phyloP scores from a whole-genome alignment of 768 basidiomycete genomes.

The Kwoniella newhampshirensis region DNA sequence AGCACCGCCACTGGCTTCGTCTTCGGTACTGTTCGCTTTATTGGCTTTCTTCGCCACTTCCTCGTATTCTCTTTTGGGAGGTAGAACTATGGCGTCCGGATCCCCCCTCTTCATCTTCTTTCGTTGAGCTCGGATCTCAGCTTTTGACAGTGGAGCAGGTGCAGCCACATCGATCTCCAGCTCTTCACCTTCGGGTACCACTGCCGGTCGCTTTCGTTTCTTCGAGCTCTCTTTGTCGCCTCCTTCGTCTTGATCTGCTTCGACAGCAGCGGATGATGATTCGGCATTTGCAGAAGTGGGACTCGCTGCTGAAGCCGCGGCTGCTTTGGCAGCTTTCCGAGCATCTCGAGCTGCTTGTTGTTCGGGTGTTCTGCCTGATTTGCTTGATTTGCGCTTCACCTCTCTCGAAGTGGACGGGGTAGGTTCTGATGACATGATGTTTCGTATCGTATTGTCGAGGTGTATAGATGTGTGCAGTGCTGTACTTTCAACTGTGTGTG shows the following conservation, averaged over 20 bases:
- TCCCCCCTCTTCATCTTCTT: conserved; percentile 40
- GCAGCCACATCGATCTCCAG: conserved; percentile 48
- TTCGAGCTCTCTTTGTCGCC: conserved; percentile 11
- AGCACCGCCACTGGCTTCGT: conserved; percentile 35
- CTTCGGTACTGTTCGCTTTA: conserved; percentile 9
- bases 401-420: conserved; percentile 4
- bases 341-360: conserved; percentile 34
- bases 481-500: not conserved
- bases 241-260: conserved; percentile 6
- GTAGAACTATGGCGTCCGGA: conserved; percentile 12
- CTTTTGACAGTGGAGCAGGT: conserved; percentile 49
- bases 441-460: not conserved
- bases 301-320: conserved; percentile 2
- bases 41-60: conserved; percentile 9
- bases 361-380: conserved; percentile 32
- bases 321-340: conserved; percentile 32
- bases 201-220: conserved; percentile 14
- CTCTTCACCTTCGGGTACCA: conserved; percentile 25
- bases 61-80: conserved; percentile 57
- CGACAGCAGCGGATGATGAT: not conserved
- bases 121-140: conserved; percentile 45
- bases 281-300: not conserved
- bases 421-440: conserved; percentile 20
- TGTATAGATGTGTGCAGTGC: not conserved
- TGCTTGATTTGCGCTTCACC: conserved; percentile 22